Conservation (phyloP, 306 rosid genomes). For the Adenanthera pavonina region DNA sequence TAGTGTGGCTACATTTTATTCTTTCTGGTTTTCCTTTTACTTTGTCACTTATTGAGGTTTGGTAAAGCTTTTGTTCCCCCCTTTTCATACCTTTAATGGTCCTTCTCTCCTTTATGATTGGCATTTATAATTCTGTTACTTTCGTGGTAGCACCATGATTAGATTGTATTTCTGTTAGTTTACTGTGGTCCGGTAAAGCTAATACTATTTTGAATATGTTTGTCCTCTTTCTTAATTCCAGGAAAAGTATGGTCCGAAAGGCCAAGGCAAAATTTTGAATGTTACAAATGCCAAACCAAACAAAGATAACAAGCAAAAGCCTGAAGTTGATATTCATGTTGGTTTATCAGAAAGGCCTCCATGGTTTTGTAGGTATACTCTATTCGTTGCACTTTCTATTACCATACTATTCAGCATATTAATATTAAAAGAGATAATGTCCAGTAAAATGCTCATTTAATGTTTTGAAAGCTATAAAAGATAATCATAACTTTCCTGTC, state of each 20-base stretch:
- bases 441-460: not conserved
- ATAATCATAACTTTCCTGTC: not conserved
- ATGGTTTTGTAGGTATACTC: conserved; percentile 85
- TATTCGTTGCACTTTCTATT: conserved; percentile 6
- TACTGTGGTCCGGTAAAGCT: not conserved
- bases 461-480: conserved; percentile 5
- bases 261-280: conserved; percentile 62
- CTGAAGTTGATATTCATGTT: conserved; percentile 74
- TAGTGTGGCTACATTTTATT: not conserved
- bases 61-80: not conserved
- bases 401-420: not conserved
- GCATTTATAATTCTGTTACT: not conserved
- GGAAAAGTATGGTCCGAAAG: conserved; percentile 99
- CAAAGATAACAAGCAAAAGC: conserved; percentile 60
- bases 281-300: conserved; percentile 60
- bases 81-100: not conserved
- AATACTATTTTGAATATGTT: not conserved
- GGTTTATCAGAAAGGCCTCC: conserved; percentile 94
- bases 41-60: conserved; percentile 14
- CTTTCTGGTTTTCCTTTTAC: not conserved
- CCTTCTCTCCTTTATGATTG: not conserved
- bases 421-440: conserved; percentile 9
- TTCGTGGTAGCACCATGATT: not conserved
- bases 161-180: conserved; percentile 4
- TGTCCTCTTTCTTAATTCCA: conserved; percentile 38